A percentile compares a stretch with the other conserved stretches of the same genome.
These are phyloP conservation scores for Syzygium aqueum DNA, from an alignment of 345 rosid species.

Conservation along the genomic window DNA sequence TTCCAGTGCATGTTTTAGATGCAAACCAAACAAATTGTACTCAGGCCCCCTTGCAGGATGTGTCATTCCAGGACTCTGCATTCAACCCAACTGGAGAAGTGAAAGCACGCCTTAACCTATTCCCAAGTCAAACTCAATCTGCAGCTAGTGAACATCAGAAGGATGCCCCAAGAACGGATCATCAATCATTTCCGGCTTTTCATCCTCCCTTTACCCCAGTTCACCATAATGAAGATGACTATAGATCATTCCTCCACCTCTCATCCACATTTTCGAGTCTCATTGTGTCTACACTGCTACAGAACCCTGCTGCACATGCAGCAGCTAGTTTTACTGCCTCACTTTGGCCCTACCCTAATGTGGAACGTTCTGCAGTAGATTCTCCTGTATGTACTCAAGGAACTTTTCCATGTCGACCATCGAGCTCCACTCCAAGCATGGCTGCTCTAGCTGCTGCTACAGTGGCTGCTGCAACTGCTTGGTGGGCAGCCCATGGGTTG, in stretches of 20 bases:
- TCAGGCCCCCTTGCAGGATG: constrained; percentile 39
- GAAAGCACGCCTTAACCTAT: constrained; percentile 26
- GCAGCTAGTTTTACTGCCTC: constrained; percentile 81
- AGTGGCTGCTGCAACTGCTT: constrained; percentile 93
- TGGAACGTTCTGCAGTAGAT: constrained; percentile 32
- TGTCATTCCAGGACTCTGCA: constrained; percentile 18
- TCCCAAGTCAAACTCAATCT: constrained; percentile 44
- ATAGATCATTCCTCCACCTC: constrained; percentile 54
- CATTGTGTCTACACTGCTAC: constrained; percentile 57
- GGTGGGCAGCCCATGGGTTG: constrained; percentile 97
- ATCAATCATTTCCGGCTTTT: constrained; percentile 43
- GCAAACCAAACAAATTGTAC: constrained; percentile 36
- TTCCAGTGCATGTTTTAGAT: constrained; percentile 49
- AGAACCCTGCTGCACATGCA: constrained; percentile 79
- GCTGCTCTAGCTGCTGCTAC: constrained; percentile 83
- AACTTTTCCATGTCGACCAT: constrained; percentile 27
- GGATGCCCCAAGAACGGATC: constrained; percentile 26
- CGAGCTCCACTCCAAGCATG: constrained; percentile 47
- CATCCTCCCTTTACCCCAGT: constrained; percentile 38
- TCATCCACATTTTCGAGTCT: constrained; percentile 74
- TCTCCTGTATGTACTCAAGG: constrained; percentile 36
- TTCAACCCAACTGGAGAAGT: constrained; percentile 27
- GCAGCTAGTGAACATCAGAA: constrained; percentile 36
- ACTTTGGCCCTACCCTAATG: constrained; percentile 59
- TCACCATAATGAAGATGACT: constrained; percentile 52